Conservation (phyloP, 2,329 filamentous ascomycete species). For the Pseudocercospora ulei region DNA sequence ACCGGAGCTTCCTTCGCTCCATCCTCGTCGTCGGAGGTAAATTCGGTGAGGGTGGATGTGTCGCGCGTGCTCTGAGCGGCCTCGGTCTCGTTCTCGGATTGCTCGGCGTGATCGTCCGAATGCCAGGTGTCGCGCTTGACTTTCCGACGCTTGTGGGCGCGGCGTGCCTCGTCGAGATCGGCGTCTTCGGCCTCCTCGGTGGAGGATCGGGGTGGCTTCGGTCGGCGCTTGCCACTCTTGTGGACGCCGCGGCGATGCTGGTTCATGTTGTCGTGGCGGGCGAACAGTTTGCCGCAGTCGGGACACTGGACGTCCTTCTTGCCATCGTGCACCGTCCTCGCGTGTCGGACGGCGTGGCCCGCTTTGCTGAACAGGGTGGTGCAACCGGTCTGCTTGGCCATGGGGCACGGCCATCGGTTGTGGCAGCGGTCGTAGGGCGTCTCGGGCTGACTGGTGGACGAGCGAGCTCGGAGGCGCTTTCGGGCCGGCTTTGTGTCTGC, state of each 20-base stretch:
- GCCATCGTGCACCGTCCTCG: conserved; percentile 10
- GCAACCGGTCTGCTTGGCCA: conserved; percentile 13
- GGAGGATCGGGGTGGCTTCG: conserved; percentile 7
- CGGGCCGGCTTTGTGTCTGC: not conserved
- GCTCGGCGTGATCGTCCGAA: conserved; percentile 2
- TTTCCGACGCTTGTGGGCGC: conserved; percentile 11
- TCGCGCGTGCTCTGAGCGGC: not conserved
- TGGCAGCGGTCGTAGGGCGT: not conserved
- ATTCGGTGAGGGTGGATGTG: conserved; percentile 3
- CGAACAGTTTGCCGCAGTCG: conserved; percentile 12
- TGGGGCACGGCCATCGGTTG: conserved; percentile 12
- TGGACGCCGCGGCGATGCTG: conserved; percentile 15
- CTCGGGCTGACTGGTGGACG: conserved; percentile 6
- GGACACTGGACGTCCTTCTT: conserved; percentile 12
- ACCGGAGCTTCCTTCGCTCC: conserved; percentile 8
- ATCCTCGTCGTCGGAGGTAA: conserved; percentile 7
- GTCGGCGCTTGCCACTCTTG: conserved; percentile 12
- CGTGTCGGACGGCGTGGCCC: conserved; percentile 12
- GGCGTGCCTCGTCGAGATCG: conserved; percentile 10
- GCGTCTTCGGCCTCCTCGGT: conserved; percentile 12
- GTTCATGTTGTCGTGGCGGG: conserved; percentile 16
- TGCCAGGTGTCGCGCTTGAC: conserved; percentile 6
- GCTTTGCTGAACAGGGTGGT: conserved; percentile 12
- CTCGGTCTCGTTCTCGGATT: not conserved
- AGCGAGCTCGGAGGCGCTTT: conserved; percentile 8